Base-by-base conservation (phyloP, 192 early-diverging fungal species). In the Glomus cerebriforme region DNA sequence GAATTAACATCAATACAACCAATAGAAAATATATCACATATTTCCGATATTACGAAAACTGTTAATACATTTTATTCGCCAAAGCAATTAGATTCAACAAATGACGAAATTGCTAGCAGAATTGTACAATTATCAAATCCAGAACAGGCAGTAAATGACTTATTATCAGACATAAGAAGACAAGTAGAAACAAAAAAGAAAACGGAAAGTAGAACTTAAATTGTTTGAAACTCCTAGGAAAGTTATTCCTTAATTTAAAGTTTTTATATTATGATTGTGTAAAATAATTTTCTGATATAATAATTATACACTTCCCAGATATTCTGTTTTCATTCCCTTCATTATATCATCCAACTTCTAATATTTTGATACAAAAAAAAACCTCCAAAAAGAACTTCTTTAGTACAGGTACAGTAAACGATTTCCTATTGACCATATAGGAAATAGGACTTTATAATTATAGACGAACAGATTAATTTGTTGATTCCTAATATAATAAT, bases 141-240 rank as follows among this genome's bases (percentile, higher is more conserved):
- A 10, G 72, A 73, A 59, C 24, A 26, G 13, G 37, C 72, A 37
- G 74, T 75, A 8, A 75, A 35, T 54, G 58, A 59, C 39, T 75
- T 75, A 63, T 63, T 75, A 29, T 34, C 74, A 29, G 29, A 54
- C 26, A 75, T 75, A 4, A 59, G 74, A n/a, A 59, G 32, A 39
- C 54, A 75, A 54, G 59, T 75, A 22, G 74, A 60, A 45, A n/a
- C n/a, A 39, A 34, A 43, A 45, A 73, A 29, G 43, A 47, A n/a
- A 73, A 35, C 24, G 31, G 45, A 58, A 58, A 37, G 10, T 15
- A 7, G 1, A 27, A 24, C 1, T 69, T 4, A 22, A 69, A 69
- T 69, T 10, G 19, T 43, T 29, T 34, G 26, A 43, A 27, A 49
- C 3, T 34, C 12, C 9, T 34, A 29, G 17, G 70, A 72, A 39